Conservation (phyloP, 2,329 filamentous ascomycete species). For the Venturia asperata region DNA sequence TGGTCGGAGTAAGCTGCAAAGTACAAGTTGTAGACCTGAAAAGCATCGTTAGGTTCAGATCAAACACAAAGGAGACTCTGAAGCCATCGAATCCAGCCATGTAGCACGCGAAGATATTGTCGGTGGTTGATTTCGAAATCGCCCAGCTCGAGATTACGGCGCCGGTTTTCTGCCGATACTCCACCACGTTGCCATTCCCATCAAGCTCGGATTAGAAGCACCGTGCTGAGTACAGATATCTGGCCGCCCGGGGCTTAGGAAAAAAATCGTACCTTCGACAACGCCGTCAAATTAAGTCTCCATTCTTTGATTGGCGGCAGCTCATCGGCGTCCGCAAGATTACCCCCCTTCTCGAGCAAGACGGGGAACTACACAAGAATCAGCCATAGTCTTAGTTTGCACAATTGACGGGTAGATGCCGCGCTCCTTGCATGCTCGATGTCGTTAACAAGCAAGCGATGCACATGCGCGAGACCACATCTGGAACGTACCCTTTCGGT, state of each 20-base stretch:
- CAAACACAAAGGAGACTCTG: not conserved
- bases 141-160: not conserved
- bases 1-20: conserved; percentile 38
- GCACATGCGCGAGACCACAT: not conserved
- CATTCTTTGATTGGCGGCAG: conserved; percentile 11
- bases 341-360: not conserved
- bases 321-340: not conserved
- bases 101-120: not conserved
- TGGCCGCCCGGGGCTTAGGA: not conserved
- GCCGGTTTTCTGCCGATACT: not conserved
- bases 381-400: not conserved
- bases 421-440: not conserved
- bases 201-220: not conserved
- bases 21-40: conserved; percentile 39
- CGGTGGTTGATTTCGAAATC: not conserved
- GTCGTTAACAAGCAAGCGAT: not conserved
- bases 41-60: not conserved
- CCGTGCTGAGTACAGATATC: not conserved
- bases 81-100: not conserved
- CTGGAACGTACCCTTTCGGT: conserved; percentile 15
- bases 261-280: conserved; percentile 28
- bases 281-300: conserved; percentile 29
- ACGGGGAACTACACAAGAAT: not conserved
- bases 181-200: not conserved
- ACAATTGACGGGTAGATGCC: not conserved